These are phyloP conservation scores for Dalbergia oliveri DNA, from an alignment of 306 rosid species.

Conservation along the genomic window DNA sequence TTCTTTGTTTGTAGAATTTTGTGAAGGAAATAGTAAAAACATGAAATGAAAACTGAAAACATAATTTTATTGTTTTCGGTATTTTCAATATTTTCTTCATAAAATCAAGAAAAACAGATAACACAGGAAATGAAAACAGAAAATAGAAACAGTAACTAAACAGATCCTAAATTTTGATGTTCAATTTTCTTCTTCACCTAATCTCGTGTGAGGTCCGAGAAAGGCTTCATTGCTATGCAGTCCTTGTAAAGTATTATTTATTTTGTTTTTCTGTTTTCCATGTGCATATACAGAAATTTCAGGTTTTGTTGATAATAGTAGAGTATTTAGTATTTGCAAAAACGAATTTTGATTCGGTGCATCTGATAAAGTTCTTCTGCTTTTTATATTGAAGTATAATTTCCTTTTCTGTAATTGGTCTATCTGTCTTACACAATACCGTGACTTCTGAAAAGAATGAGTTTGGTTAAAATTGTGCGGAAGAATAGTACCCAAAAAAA, in stretches of 20 bases:
- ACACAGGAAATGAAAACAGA: too few species aligned
- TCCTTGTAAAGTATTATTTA: conserved; percentile 35
- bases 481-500: neutral
- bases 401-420: too few species aligned
- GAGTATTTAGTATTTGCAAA: neutral
- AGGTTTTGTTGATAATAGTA: conserved; percentile 21
- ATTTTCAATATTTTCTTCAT: too few species aligned
- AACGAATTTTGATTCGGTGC: neutral
- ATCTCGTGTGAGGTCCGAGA: neutral
- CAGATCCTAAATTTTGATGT: neutral
- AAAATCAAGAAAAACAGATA: too few species aligned
- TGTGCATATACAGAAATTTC: conserved; percentile 44
- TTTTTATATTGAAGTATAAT: neutral
- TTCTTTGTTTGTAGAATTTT: too few species aligned
- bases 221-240: conserved; percentile 35
- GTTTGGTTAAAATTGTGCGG: neutral
- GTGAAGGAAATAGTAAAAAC: too few species aligned
- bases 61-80: too few species aligned
- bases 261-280: conserved; percentile 36
- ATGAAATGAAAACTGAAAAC: too few species aligned
- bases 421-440: neutral
- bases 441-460: neutral
- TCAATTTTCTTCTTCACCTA: conserved; percentile 22
- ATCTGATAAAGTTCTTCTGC: neutral
- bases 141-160: too few species aligned